phyloP scores from a whole-genome alignment of 257 asterid genomes.

The Primulina eburnea region DNA sequence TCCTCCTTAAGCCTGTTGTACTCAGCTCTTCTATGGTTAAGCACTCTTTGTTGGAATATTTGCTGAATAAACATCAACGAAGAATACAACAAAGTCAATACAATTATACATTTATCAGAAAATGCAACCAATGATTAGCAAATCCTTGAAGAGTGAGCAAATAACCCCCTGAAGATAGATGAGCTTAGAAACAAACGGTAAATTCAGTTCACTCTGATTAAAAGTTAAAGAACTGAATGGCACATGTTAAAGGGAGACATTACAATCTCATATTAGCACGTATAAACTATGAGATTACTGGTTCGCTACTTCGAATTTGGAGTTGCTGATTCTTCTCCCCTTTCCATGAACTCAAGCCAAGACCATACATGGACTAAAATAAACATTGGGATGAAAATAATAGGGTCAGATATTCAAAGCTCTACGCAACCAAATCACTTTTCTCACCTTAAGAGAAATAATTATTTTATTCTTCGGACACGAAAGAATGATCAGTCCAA shows the following conservation, averaged over 20 bases:
- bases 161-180: too few species aligned
- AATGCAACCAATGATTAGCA: too few species aligned
- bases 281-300: not conserved
- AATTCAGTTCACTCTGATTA: not conserved
- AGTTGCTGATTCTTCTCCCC: not conserved
- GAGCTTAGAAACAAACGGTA: not conserved
- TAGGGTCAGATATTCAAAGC: not conserved
- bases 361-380: too few species aligned
- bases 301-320: not conserved
- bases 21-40: slow-evolving; percentile 44
- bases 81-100: not conserved
- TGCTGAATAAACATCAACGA: slow-evolving; percentile 35
- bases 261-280: not conserved
- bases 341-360: not conserved
- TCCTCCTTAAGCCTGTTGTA: slow-evolving; percentile 40
- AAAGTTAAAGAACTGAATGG: not conserved
- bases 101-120: not conserved
- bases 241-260: not conserved
- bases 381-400: not conserved
- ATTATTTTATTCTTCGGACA: not conserved
- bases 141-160: too few species aligned
- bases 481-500: not conserved
- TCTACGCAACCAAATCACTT: not conserved
- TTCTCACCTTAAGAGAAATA: not conserved
- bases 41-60: slow-evolving; percentile 51